These are phyloP conservation scores for Penicillium nucicola DNA, from an alignment of 495 filamentous ascomycete genomes.

Conservation along the genomic window DNA sequence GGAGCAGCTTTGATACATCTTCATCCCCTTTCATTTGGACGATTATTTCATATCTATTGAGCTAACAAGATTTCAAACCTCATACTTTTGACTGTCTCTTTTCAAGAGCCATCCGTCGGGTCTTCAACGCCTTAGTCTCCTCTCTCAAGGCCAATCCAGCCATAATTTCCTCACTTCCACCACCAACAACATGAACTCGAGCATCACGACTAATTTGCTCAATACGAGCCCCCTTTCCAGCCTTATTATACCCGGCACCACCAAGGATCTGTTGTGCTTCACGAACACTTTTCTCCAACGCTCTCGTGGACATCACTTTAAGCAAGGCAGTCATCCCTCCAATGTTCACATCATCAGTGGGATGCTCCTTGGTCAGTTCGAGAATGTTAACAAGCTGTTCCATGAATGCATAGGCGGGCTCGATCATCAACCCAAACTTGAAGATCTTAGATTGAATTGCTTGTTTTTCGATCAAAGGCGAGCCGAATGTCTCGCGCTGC, in stretches of 20 bases:
- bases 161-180: slow-evolving; percentile 58
- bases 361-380: slow-evolving; percentile 33
- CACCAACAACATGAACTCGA: slow-evolving; percentile 56
- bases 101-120: slow-evolving; percentile 30
- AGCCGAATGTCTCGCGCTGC: slow-evolving; percentile 48
- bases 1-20: too few relatives aligned
- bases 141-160: slow-evolving; percentile 48
- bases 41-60: too few relatives aligned
- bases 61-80: not conserved
- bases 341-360: slow-evolving; percentile 38
- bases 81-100: slow-evolving; percentile 31
- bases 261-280: slow-evolving; percentile 63
- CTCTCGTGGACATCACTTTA: slow-evolving; percentile 54
- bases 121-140: slow-evolving; percentile 37
- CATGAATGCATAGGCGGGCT: slow-evolving; percentile 47
- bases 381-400: slow-evolving; percentile 48
- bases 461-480: slow-evolving; percentile 42
- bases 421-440: slow-evolving; percentile 48
- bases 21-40: too few relatives aligned
- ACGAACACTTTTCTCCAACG: slow-evolving; percentile 53
- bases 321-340: slow-evolving; percentile 46
- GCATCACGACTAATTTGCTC: slow-evolving; percentile 58
- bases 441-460: slow-evolving; percentile 48
- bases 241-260: slow-evolving; percentile 53
- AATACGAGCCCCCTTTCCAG: slow-evolving; percentile 47